Base-by-base conservation (phyloP, 2,329 filamentous ascomycete species). In the Aspergillus brunneoviolaceus region DNA sequence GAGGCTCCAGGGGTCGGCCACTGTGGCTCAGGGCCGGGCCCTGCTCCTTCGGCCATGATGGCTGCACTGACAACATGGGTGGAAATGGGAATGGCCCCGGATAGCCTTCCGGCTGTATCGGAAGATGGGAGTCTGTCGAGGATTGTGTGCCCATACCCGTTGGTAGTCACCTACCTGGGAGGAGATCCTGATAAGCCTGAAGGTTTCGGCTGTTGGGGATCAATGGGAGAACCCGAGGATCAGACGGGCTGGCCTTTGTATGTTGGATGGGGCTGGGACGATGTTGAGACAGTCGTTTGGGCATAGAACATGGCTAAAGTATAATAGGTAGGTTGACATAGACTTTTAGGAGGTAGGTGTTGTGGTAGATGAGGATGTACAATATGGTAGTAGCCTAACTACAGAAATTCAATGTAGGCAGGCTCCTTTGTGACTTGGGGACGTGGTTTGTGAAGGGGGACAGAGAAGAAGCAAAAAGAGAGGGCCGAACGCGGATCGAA, bases 401-500 rank as follows among this genome's bases (percentile, higher is more conserved):
- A 29, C 12, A 4, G 33, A 16, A 35, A 14, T 35, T 14, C 7
- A 29, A 29, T 29, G 7, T 9, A 29, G 6, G 7, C 27, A 29
- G 6, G 7, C 27, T 29, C 27, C 6, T 27, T 7, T 1, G 5
- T 27, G 27, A 27, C 5, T 27, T 27, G 33, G 10, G 19, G 19
- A 19, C 19, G 1, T 19, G 19, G 19, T 19, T 1, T 19, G 3
- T 23, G 33, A 42, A 42, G 16, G 12, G 2, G 14, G 11, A 16
- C 11, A 6, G 5, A 19, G 0, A 21, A 39, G 25, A 42, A 14
- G 6, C 5, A 16, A 25, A 16, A 55, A 55, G 33, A 23, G n/a
- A 55, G 53, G 53, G 31, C 53, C 53, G 53, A 55, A 55, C 53
- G 53, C 53, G 53, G 53, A 49, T 55, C 53, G 53, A 55, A 55